phyloP scores from a whole-genome alignment of 768 basidiomycete species.

The Tremella yokohamensis region DNA sequence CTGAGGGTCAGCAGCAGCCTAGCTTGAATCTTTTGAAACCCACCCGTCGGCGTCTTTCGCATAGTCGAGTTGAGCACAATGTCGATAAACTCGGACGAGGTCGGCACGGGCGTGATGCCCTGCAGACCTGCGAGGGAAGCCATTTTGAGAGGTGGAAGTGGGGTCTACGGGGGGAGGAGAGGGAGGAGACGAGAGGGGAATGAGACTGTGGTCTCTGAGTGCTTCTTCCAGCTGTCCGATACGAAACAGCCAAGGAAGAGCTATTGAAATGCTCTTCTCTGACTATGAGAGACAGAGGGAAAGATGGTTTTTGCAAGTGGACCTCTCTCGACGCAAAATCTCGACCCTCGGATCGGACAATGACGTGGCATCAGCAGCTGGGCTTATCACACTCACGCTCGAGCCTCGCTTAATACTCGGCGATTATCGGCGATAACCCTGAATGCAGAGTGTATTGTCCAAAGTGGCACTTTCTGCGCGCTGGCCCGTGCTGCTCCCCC shows the following conservation, averaged over 20 bases:
- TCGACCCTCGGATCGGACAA: background rate
- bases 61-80: constrained; percentile 61
- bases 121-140: constrained; percentile 64
- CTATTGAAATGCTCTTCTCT: too few species aligned
- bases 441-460: too few species aligned
- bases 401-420: too few species aligned
- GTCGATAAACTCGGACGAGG: constrained; percentile 80
- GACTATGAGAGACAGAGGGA: background rate
- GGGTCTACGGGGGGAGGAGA: background rate
- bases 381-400: too few species aligned
- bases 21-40: background rate
- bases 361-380: too few species aligned
- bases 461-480: too few species aligned
- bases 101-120: constrained; percentile 97
- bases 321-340: constrained; percentile 6
- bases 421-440: too few species aligned
- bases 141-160: constrained; percentile 20
- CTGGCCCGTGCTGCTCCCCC: too few species aligned
- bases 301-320: constrained; percentile 5
- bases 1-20: constrained; percentile 44
- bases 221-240: too few species aligned
- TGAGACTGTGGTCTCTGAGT: background rate
- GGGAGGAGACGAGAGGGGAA: background rate
- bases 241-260: too few species aligned
- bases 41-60: constrained; percentile 83